Evolutionary conservation across 1,139 yeast species (phyloP).

Genomic region (Barnettozyma hawaiiensis): DNA sequence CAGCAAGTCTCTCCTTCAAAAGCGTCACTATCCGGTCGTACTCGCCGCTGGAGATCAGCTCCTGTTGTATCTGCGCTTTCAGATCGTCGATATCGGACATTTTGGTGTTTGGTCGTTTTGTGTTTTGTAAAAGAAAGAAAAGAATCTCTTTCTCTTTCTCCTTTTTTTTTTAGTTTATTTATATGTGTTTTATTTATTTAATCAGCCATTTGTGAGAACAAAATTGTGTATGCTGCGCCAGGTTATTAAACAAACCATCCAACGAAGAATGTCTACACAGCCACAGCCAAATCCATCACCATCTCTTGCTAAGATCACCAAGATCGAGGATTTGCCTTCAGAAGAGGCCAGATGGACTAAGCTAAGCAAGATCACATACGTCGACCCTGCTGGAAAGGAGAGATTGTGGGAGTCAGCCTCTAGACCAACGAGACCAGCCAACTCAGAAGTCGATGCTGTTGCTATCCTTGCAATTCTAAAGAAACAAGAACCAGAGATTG

Average conservation of each 20-base stretch:
- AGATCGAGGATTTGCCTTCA: conserved; percentile 29
- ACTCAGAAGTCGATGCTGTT: conserved; percentile 78
- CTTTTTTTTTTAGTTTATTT: too few species aligned
- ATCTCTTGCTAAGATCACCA: conserved; percentile 34
- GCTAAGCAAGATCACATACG: conserved; percentile 56
- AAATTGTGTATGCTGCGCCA: conserved; percentile 1
- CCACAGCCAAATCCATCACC: too few species aligned
- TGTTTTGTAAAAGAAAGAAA: too few species aligned
- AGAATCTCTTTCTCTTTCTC: too few species aligned
- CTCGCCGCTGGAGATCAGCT: conserved; percentile 71
- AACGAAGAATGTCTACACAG: conserved; percentile 26
- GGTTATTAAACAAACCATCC: neutral
- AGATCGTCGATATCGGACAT: conserved; percentile 34
- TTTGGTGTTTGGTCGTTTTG: too few species aligned
- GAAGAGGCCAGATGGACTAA: conserved; percentile 56
- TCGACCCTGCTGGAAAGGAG: conserved; percentile 56
- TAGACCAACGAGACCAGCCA: conserved; percentile 68
- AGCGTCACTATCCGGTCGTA: conserved; percentile 54
- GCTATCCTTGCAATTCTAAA: conserved; percentile 72
- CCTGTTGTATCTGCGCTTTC: conserved; percentile 61
- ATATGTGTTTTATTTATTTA: too few species aligned
- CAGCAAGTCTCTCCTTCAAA: conserved; percentile 58
- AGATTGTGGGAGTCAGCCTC: conserved; percentile 88
- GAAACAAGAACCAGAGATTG: conserved; percentile 43
- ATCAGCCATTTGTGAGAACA: neutral